Evolutionary conservation across 352 stramenopile genomes (phyloP).

Genomic region (Pythium biforme): DNA sequence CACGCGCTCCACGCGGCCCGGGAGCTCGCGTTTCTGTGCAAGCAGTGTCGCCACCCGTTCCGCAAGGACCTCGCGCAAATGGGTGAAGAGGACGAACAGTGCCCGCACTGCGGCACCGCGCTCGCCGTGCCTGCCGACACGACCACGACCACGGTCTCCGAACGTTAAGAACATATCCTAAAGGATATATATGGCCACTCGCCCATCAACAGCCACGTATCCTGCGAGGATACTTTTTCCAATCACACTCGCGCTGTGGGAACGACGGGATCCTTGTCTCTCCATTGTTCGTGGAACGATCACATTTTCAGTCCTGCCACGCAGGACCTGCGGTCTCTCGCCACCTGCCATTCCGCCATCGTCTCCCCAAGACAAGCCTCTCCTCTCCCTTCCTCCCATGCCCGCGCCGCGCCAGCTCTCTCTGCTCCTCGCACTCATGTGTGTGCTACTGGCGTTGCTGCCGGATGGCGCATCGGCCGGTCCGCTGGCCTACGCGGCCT

Average conservation of each 20-base stretch:
- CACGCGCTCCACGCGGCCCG: constrained; percentile 39
- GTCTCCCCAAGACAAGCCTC: no score
- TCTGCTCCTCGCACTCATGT: neutral
- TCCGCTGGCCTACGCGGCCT: constrained; percentile 32
- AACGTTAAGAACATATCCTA: neutral
- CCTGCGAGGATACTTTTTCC: no score
- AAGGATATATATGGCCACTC: no score
- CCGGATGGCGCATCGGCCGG: constrained; percentile 17
- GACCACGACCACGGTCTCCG: neutral
- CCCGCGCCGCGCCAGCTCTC: neutral
- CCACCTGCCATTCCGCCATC: no score
- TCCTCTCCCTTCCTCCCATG: no score
- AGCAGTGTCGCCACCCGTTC: constrained; percentile 62
- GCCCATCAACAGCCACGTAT: no score
- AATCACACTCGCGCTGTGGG: no score
- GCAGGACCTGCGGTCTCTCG: no score
- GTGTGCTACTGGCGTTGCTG: neutral
- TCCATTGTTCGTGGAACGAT: no score
- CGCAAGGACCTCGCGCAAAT: constrained; percentile 59
- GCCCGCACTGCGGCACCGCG: constrained; percentile 58
- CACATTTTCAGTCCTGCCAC: no score
- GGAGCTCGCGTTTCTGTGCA: constrained; percentile 68
- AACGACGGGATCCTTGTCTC: no score
- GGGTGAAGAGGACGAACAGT: constrained; percentile 51
- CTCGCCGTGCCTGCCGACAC: constrained; percentile 34